phyloP scores from a whole-genome alignment of 2,329 filamentous ascomycete species.

The Coleophoma cylindrospora region DNA sequence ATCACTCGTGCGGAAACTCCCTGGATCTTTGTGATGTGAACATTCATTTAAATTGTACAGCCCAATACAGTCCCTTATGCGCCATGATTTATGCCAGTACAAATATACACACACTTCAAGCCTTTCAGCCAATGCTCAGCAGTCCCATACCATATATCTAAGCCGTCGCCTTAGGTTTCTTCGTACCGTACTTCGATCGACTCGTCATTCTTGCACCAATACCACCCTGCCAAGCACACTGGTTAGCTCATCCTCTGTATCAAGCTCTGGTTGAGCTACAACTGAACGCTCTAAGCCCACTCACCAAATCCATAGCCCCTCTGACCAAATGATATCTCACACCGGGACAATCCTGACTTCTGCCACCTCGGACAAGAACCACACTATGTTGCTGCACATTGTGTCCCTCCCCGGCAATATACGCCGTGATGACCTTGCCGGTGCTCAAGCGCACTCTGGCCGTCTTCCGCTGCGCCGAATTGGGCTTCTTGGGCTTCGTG shows the following conservation, averaged over 20 bases:
- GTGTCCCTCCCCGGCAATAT: slow-evolving; percentile 96
- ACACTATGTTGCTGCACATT: slow-evolving; percentile 99
- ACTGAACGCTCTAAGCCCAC: slow-evolving; percentile 29
- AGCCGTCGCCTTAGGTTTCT: slow-evolving; percentile 79
- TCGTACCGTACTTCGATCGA: slow-evolving; percentile 95
- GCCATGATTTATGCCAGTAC: too few relatives aligned
- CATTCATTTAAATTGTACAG: too few relatives aligned
- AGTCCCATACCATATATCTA: slow-evolving; percentile 1
- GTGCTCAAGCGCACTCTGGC: slow-evolving; percentile 85
- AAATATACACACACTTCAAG: background rate
- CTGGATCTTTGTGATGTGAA: too few relatives aligned
- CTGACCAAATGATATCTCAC: slow-evolving; percentile 93
- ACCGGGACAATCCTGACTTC: slow-evolving; percentile 96
- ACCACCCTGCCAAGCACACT: slow-evolving; percentile 61
- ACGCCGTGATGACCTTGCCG: slow-evolving; percentile 82
- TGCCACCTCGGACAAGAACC: slow-evolving; percentile 87
- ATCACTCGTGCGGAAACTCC: too few relatives aligned
- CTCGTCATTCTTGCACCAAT: slow-evolving; percentile 79
- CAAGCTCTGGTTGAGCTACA: background rate
- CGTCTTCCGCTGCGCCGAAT: slow-evolving; percentile 94
- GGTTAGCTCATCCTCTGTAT: background rate
- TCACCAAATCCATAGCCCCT: slow-evolving; percentile 87
- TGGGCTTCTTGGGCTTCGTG: slow-evolving; percentile 96
- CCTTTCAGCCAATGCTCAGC: background rate
- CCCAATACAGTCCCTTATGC: too few relatives aligned